Conservation (phyloP, 192 early-diverging fungal genomes). For the Mortierella alpina region DNA sequence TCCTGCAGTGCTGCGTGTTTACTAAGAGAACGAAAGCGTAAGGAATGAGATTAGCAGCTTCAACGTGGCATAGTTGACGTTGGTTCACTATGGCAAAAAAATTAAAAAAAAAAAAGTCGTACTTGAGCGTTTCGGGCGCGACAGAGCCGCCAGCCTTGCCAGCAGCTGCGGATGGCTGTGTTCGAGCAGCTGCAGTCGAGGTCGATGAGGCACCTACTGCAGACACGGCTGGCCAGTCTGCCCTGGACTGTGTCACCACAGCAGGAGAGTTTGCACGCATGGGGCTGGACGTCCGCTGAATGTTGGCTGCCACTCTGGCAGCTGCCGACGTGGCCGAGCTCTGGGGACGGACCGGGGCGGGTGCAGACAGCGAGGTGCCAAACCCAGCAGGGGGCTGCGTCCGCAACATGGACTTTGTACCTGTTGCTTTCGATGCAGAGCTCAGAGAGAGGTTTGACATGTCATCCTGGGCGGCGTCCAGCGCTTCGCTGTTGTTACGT, state of each 20-base stretch:
- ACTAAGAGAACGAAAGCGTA: constrained; percentile 8
- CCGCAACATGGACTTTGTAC: constrained; percentile 32
- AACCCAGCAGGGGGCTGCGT: constrained; percentile 51
- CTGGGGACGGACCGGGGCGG: constrained; percentile 18
- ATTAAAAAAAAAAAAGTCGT: constrained; percentile 5
- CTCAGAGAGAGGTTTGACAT: constrained; percentile 19
- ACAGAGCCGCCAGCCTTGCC: background rate
- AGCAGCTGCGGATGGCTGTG: background rate
- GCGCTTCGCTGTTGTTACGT: constrained; percentile 29
- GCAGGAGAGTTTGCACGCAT: constrained; percentile 15
- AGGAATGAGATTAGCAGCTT: background rate
- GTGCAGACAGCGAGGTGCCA: constrained; percentile 29
- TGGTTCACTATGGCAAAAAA: background rate
- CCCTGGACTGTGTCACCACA: constrained; percentile 32
- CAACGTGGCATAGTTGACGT: background rate
- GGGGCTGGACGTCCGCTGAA: constrained; percentile 50
- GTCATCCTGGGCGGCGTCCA: constrained; percentile 2
- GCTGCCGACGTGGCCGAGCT: constrained; percentile 35
- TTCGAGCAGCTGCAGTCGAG: background rate
- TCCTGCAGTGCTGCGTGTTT: constrained; percentile 57
- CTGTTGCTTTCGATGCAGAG: background rate
- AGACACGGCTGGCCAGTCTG: constrained; percentile 47
- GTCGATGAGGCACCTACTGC: constrained; percentile 1
- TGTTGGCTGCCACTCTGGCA: constrained; percentile 40
- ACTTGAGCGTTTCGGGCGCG: constrained; percentile 30